Base-by-base conservation (phyloP, 768 basidiomycete species). In the Ephemerocybe angulata region DNA sequence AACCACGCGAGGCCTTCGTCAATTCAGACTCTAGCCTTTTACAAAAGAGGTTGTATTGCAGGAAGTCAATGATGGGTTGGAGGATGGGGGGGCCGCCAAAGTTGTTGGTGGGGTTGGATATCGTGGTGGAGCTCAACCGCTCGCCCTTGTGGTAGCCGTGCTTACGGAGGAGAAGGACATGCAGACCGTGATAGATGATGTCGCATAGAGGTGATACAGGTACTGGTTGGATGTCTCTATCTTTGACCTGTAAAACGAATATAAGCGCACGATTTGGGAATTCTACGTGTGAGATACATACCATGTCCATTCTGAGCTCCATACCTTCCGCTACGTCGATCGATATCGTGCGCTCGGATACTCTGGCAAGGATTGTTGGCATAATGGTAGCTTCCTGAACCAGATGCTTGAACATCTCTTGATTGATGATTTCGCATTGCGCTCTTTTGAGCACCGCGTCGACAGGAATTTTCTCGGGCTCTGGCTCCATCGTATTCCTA, bases 31-130 rank as follows among this genome's bases (percentile, higher is more conserved):
- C 77, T 44, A 92, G 73, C 56, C 84, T 76, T 55, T 76, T 67
- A 63, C 86, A 87, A 66, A 93, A 91, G 24, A 82, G 81, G 61
- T 82, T 80, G 64, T 93, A 93, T 67, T 92, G 91, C 38, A 93
- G 68, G 28, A 91, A 61, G 64, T 92, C 89, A 57, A 92, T 85
- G 58, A 92, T 74, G 0, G 88, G 88, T 37, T 85, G 87, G 15
- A 93, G 76, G 33, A 92, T 67, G 2, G 76, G 74, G 15, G 82
- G 79, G n/a, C 19, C 33, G 4, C 6, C 31, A 54, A n/a, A 11
- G 31, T 55, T 24, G 37, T 19, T 13, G 19, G 38, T 33, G 28
- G 47, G 10, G 33, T 31, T 13, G 31, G 48, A 38, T 50, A 29
- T 31, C 24, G 17, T 28, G 10, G 50, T 61, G 28, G 64, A 59